Percentiles rank a stretch among this genome's conserved stretches.
phyloP scores from a whole-genome alignment of 768 basidiomycete species.

The Termitomyces eurrhizus region DNA sequence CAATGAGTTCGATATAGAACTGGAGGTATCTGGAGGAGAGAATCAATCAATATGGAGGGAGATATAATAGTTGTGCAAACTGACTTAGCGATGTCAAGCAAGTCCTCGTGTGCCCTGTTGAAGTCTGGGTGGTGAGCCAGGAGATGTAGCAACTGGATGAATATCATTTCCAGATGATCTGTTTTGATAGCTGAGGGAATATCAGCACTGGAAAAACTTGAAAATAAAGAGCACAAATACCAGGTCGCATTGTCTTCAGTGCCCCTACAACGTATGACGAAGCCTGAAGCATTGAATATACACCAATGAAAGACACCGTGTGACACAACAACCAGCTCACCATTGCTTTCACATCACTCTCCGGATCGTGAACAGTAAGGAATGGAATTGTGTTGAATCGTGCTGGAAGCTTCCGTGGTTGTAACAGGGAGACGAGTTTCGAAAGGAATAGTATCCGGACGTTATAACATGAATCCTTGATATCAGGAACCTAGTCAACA shows the following conservation, averaged over 20 bases:
- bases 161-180: conserved; percentile 73
- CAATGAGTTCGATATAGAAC: conserved; percentile 79
- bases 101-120: conserved; percentile 55
- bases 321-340: conserved; percentile 36
- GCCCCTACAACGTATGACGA: conserved; percentile 50
- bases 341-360: conserved; percentile 66
- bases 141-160: conserved; percentile 82
- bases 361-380: conserved; percentile 89
- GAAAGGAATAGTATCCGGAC: conserved; percentile 76
- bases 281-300: conserved; percentile 34
- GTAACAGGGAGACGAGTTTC: conserved; percentile 68
- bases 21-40: conserved; percentile 67
- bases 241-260: conserved; percentile 41
- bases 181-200: conserved; percentile 44
- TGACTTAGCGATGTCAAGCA: conserved; percentile 80
- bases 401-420: conserved; percentile 57
- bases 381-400: conserved; percentile 85
- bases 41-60: not conserved
- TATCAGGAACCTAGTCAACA: not conserved
- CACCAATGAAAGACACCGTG: not conserved
- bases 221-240: conserved; percentile 25
- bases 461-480: conserved; percentile 83
- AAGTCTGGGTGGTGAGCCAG: conserved; percentile 97
- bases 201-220: not conserved
- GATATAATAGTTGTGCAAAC: conserved; percentile 18